Evolutionary conservation across 2,329 filamentous ascomycete species (phyloP).

Genomic region (Talaromyces sp.): DNA sequence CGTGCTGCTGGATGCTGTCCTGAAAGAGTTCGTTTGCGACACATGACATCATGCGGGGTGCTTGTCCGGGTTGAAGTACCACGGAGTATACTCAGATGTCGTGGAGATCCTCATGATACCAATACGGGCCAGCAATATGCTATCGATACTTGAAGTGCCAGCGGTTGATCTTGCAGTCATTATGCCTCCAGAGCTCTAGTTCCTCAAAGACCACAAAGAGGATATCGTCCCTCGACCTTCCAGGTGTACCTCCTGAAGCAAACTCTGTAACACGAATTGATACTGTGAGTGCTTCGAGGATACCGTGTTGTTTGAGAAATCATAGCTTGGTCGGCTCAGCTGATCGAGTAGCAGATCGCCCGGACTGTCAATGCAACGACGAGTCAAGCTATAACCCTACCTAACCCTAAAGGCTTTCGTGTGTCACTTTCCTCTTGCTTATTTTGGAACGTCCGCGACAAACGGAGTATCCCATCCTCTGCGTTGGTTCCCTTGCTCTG

Average conservation of each 20-base stretch:
- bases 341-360: not conserved
- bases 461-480: not conserved
- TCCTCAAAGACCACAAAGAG: not conserved
- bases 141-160: not conserved
- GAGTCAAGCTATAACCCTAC: not conserved
- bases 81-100: no score
- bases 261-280: not conserved
- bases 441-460: not conserved
- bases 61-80: not conserved
- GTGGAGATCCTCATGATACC: no score
- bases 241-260: not conserved
- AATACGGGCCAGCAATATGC: no score
- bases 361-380: not conserved
- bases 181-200: not conserved
- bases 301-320: not conserved
- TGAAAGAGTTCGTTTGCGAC: not conserved
- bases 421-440: not conserved
- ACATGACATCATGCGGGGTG: conserved; percentile 1
- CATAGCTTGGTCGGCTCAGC: not conserved
- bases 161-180: not conserved
- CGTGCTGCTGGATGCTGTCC: not conserved
- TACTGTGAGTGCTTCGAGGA: not conserved
- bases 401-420: not conserved
- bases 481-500: not conserved
- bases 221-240: not conserved